Evolutionary conservation across 257 asterid genomes (phyloP).

Genomic region (Petunia axillaris): DNA sequence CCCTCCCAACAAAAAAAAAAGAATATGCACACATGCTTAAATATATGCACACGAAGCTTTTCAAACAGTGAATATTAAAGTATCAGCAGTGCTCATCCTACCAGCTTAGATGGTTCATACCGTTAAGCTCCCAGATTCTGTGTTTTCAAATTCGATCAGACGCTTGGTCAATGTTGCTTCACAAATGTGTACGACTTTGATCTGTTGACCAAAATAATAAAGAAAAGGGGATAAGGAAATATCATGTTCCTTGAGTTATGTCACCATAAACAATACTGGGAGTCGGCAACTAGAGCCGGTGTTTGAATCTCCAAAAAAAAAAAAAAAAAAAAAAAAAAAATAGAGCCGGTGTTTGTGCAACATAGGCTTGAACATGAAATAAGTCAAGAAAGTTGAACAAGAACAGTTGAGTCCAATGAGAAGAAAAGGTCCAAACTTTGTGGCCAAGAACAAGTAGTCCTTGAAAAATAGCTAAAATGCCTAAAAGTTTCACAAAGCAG

Average conservation of each 20-base stretch:
- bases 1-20: neutral
- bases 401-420: neutral
- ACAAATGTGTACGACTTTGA: conserved; percentile 80
- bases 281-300: conserved; percentile 7
- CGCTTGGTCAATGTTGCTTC: conserved; percentile 87
- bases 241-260: neutral
- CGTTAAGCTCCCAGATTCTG: conserved; percentile 84
- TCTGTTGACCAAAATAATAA: conserved; percentile 38
- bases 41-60: conserved; percentile 22
- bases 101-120: conserved; percentile 44
- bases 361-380: conserved; percentile 12
- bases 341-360: neutral
- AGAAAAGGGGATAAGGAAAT: neutral
- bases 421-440: neutral
- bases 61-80: neutral
- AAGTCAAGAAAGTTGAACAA: neutral
- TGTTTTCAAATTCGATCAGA: conserved; percentile 87
- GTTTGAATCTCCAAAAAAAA: no score
- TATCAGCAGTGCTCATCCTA: neutral
- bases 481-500: neutral
- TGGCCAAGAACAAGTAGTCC: neutral
- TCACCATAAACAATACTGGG: conserved; percentile 11
- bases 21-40: neutral
- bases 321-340: no score
- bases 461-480: neutral